phyloP scores from a whole-genome alignment of 2,329 filamentous ascomycete species.

The Xylaria sp. region DNA sequence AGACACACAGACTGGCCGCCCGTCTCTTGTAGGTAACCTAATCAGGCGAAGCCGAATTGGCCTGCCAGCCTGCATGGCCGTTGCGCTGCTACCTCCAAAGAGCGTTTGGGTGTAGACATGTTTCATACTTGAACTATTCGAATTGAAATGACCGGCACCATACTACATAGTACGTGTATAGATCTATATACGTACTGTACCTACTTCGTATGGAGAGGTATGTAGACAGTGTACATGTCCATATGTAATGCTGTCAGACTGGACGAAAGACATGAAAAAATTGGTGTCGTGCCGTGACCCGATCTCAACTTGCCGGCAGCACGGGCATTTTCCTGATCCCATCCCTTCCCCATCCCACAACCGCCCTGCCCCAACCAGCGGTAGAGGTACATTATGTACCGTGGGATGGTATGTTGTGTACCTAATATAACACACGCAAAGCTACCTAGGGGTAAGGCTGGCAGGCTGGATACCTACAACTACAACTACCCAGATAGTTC shows the following conservation, averaged over 20 bases:
- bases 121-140: too few species aligned
- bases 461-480: too few species aligned
- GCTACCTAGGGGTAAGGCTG: too few species aligned
- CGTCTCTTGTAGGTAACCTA: conserved; percentile 12
- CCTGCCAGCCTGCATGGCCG: conserved; percentile 10
- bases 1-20: conserved; percentile 11
- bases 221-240: neutral
- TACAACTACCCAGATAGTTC: too few species aligned
- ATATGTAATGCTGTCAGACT: neutral
- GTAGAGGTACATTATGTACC: conserved; percentile 8
- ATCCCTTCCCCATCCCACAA: neutral
- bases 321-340: neutral
- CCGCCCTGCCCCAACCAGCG: conserved; percentile 15
- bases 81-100: conserved; percentile 21
- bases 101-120: neutral
- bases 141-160: neutral
- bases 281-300: neutral
- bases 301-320: neutral
- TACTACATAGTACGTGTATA: too few species aligned
- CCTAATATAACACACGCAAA: too few species aligned
- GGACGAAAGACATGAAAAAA: neutral
- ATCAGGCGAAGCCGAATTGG: conserved; percentile 9
- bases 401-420: conserved; percentile 11
- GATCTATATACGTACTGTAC: too few species aligned
- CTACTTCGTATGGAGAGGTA: too few species aligned